Percentiles rank a stretch among this genome's conserved stretches.
Conservation (phyloP, 2,329 filamentous ascomycete genomes). For the Scleromitrula shiraiana region DNA sequence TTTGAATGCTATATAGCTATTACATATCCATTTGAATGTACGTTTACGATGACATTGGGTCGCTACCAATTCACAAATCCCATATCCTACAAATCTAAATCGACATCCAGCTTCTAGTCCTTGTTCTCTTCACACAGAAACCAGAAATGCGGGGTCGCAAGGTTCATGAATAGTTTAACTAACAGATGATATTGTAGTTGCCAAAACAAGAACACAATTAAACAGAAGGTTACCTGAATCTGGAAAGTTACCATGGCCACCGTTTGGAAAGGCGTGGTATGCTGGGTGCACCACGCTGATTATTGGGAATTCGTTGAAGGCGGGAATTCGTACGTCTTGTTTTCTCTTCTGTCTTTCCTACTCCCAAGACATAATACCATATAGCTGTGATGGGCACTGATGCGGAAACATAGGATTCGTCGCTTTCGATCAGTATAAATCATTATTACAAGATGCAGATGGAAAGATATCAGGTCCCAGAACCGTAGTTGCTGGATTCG, state of each 20-base stretch:
- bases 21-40: slow-evolving; percentile 91
- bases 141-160: neutral
- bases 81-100: too few species aligned
- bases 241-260: slow-evolving; percentile 88
- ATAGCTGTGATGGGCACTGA: neutral
- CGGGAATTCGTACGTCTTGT: slow-evolving; percentile 69
- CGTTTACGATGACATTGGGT: slow-evolving; percentile 29
- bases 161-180: neutral
- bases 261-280: slow-evolving; percentile 93
- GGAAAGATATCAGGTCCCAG: slow-evolving; percentile 85
- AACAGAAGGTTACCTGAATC: slow-evolving; percentile 74
- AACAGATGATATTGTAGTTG: slow-evolving; percentile 39
- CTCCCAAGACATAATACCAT: too few species aligned
- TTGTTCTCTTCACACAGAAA: too few species aligned
- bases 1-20: slow-evolving; percentile 47
- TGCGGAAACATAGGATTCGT: slow-evolving; percentile 59
- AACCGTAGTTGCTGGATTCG: slow-evolving; percentile 89
- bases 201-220: slow-evolving; percentile 90
- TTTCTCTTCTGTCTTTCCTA: neutral
- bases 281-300: slow-evolving; percentile 95
- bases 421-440: slow-evolving; percentile 92
- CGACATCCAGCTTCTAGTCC: too few species aligned
- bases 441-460: slow-evolving; percentile 68
- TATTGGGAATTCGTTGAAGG: slow-evolving; percentile 93
- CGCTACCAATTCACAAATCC: too few species aligned